A percentile compares a stretch with the other conserved stretches of the same genome.
These are phyloP conservation scores for Trichomonascaceae sp. DNA, from an alignment of 1,139 yeast species.

Conservation along the genomic window DNA sequence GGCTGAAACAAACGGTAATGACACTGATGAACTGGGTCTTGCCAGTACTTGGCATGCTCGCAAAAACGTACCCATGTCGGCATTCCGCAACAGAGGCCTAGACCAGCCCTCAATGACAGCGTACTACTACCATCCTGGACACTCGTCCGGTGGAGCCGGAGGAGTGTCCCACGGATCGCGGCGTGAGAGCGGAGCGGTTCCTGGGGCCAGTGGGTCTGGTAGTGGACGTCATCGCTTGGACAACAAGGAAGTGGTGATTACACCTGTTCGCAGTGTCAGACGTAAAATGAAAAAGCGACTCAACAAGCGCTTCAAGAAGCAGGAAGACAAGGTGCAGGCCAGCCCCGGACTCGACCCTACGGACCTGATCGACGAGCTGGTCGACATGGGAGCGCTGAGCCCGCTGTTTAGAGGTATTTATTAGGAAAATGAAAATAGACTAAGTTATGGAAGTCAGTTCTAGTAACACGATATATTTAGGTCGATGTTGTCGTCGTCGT, in stretches of 20 bases:
- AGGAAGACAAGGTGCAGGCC: constrained; percentile 9
- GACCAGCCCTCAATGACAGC: constrained; percentile 4
- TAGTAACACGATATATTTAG: too few relatives aligned
- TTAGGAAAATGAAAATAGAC: constrained; percentile 4
- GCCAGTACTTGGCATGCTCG: constrained; percentile 12
- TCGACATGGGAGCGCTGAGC: constrained; percentile 25
- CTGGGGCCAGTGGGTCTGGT: too few relatives aligned
- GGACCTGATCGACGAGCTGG: constrained; percentile 25
- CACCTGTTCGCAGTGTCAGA: constrained; percentile 20
- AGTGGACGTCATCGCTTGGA: constrained; percentile 7
- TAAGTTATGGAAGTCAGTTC: background rate
- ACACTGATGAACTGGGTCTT: constrained; percentile 21
- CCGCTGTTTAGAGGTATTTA: constrained; percentile 22
- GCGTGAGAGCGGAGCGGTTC: too few relatives aligned
- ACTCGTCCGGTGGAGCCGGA: too few relatives aligned
- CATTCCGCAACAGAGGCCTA: constrained; percentile 71
- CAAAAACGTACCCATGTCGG: constrained; percentile 64
- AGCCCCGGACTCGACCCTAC: constrained; percentile 3
- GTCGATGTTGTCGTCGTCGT: too few relatives aligned
- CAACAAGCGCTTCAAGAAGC: constrained; percentile 12
- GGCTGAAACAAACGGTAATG: constrained; percentile 30
- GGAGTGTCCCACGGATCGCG: too few relatives aligned
- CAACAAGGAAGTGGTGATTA: constrained; percentile 23
- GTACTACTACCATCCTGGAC: too few relatives aligned
- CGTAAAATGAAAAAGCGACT: constrained; percentile 11